Evolutionary conservation across 1,284 basidiomycete genomes (phyloP).

Genomic region (Trametes pubescens): DNA sequence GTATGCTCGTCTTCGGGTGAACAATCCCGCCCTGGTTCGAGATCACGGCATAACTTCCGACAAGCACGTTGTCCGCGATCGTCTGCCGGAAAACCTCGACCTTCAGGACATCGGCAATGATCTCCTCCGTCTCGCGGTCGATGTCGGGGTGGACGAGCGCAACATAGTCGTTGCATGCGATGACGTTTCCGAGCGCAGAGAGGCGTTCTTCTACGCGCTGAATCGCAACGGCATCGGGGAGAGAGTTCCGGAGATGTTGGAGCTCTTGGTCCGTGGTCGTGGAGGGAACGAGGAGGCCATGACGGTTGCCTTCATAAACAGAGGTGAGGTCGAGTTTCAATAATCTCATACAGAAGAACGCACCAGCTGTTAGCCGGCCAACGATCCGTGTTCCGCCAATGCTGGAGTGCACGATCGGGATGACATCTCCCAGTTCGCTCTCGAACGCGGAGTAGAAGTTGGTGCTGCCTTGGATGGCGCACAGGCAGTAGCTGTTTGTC

Average conservation of each 20-base stretch:
- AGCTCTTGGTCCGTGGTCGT: constrained; percentile 98
- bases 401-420: constrained; percentile 97
- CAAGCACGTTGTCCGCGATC: constrained; percentile 95
- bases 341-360: constrained; percentile 21
- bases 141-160: constrained; percentile 97
- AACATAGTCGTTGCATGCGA: constrained; percentile 98
- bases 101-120: constrained; percentile 98
- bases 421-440: constrained; percentile 91
- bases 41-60: constrained; percentile 94
- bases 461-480: constrained; percentile 92
- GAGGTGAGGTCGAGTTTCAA: not conserved
- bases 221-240: constrained; percentile 91
- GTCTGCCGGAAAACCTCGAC: constrained; percentile 99
- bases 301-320: constrained; percentile 78
- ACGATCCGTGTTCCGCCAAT: constrained; percentile 97
- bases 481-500: constrained; percentile 96
- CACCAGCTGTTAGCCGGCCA: constrained; percentile 92
- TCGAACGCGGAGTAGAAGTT: constrained; percentile 99
- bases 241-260: constrained; percentile 96
- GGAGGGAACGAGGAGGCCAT: constrained; percentile 95
- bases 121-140: constrained; percentile 99
- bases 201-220: constrained; percentile 97
- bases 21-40: constrained; percentile 98
- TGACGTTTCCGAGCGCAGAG: constrained; percentile 97
- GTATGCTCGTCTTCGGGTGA: constrained; percentile 96